Evolutionary conservation across 805 yeast genomes (phyloP), one percentile per base, ranked within the genome.

Genomic region (Diddensiella santjacobensis): DNA sequence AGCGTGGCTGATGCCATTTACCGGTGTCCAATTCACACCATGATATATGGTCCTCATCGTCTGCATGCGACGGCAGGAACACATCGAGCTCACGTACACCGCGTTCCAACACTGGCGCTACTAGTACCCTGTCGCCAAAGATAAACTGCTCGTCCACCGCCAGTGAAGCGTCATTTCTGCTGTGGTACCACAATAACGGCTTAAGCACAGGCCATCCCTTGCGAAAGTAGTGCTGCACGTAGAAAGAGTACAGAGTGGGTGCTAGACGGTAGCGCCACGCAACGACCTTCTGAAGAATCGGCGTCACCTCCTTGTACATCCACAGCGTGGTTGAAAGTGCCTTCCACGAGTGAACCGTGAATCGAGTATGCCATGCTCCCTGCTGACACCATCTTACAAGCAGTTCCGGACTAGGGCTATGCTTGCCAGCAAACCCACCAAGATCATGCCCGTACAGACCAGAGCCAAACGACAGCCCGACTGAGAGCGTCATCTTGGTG

Each of bases 21-120:
- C 50, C 50, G 11, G 44, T 33, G 24, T 33, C 45, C 23, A 47
- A 22, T n/a, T 47, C 50, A 22, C 50, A 47, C 50, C 50, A 47
- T 10, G 31, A 20, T 5, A 45, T 18, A 10, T 19, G 6, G 22
- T 31, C 49, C 3, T 13, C 5, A 5, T 31, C 40, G 19, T 42
- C 23, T 4, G 19, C 20, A 5, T 15, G 22, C 6, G 50, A 15
- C 5, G 50, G 50, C 5, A 47, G 24, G 24, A 18, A 47, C n/a
- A 36, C 48, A 19, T 47, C 42, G 15, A 47, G 22, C n/a, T 31
- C 38, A 6, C 26, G 26, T 13, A 24, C 22, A 8, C 50, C 50
- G 19, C 44, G 31, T 5, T 47, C 50, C 4, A 45, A 5, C 13
- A 47, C 50, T 13, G 50, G 50, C 10, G 38, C 42, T 3, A 47